These are phyloP conservation scores for Colletotrichum sp. DNA, from an alignment of 2,329 filamentous ascomycete genomes.

Conservation along the genomic window DNA sequence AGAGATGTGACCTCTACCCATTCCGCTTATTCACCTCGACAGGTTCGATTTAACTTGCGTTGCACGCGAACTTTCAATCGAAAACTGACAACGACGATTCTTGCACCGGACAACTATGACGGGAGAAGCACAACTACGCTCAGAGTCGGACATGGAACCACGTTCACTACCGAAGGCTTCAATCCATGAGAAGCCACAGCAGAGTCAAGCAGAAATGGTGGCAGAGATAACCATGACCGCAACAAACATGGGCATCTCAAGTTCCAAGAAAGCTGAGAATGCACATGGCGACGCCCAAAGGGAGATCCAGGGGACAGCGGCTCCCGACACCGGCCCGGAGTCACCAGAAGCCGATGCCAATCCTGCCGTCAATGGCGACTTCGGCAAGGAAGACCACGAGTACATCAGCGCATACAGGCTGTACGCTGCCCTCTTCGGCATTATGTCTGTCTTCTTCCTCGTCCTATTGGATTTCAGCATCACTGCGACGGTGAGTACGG, in stretches of 20 bases:
- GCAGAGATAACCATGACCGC: not conserved
- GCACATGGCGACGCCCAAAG: not conserved
- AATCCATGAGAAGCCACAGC: not conserved
- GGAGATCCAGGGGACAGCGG: not conserved
- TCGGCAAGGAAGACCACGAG: not conserved
- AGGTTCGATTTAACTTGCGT: accelerated
- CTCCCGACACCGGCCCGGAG: accelerated
- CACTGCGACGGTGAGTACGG: not conserved
- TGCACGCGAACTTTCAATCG: not conserved
- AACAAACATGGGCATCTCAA: not conserved
- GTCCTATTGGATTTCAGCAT: not conserved
- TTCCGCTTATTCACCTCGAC: not conserved
- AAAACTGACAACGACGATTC: not conserved
- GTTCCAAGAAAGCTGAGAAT: not conserved
- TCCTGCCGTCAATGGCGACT: not conserved
- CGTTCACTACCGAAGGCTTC: not conserved
- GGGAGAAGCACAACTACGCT: not conserved
- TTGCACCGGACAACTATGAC: not conserved
- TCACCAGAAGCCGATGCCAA: not conserved
- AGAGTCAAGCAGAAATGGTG: not conserved
- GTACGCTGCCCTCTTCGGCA: not conserved
- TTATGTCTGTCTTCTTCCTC: not conserved
- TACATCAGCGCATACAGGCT: not conserved
- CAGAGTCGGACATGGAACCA: not conserved
- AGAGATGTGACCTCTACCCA: accelerated